Conservation (phyloP, 305 asterid species). For the Fraxinus greggii region DNA sequence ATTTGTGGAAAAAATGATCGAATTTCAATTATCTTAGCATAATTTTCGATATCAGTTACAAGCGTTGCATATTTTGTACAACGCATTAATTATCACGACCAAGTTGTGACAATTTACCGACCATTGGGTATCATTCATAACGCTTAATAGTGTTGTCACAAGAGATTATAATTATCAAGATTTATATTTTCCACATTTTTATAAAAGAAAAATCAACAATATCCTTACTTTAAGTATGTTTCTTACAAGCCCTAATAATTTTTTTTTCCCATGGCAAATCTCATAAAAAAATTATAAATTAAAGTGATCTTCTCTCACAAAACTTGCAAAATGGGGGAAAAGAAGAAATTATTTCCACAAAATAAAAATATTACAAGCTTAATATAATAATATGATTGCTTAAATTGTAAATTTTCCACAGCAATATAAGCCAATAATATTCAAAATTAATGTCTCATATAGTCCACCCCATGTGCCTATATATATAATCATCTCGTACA, state of each 20-base stretch:
- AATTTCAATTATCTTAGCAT: background rate
- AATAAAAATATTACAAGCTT: too few relatives aligned
- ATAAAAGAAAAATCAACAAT: background rate
- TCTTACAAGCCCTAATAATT: too few relatives aligned
- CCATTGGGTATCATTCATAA: too few relatives aligned
- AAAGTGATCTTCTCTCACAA: too few relatives aligned
- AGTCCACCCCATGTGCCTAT: conserved; percentile 23
- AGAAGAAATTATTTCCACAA: background rate
- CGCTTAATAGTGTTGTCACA: background rate
- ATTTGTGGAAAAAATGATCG: background rate
- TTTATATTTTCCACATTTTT: background rate
- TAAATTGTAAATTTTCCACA: background rate
- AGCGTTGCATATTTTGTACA: too few relatives aligned
- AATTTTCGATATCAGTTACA: background rate
- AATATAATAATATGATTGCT: too few relatives aligned
- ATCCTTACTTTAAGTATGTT: too few relatives aligned
- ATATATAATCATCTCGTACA: conserved; percentile 16
- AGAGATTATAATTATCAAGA: background rate
- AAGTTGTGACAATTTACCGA: background rate
- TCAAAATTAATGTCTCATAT: background rate
- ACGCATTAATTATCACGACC: too few relatives aligned
- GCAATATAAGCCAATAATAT: background rate
- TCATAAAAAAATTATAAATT: too few relatives aligned
- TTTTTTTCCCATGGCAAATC: too few relatives aligned
- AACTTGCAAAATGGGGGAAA: too few relatives aligned